Evolutionary conservation across 345 rosid species (phyloP).

Genomic region (Pistacia integerrima): DNA sequence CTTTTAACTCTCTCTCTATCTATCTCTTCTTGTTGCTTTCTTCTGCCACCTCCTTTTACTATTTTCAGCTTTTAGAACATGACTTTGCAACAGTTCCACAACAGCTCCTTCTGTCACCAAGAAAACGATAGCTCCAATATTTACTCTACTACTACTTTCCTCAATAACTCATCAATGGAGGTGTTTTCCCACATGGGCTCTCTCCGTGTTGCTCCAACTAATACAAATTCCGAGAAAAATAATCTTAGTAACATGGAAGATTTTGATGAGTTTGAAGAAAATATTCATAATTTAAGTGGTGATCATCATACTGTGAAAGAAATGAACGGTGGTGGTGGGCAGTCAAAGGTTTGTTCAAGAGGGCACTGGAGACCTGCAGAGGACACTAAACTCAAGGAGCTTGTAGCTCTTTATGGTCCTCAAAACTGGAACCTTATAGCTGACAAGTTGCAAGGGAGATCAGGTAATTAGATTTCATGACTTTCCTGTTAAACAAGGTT

Average conservation of each 20-base stretch:
- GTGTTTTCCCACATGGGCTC: conserved; percentile 22
- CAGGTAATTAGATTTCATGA: conserved; percentile 27
- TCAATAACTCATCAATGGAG: conserved; percentile 26
- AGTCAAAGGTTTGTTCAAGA: conserved; percentile 33
- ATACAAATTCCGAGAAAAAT: not conserved
- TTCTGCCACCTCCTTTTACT: conserved; percentile 24
- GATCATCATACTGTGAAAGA: not conserved
- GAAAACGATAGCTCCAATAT: conserved; percentile 21
- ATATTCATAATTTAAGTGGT: conserved; percentile 13
- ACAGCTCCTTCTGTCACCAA: conserved; percentile 22
- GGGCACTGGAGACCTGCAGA: conserved; percentile 53
- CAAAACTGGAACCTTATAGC: conserved; percentile 52
- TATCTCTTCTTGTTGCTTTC: conserved; percentile 3
- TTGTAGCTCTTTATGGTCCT: conserved; percentile 47
- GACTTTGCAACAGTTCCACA: conserved; percentile 39
- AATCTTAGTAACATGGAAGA: conserved; percentile 6
- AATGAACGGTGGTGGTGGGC: conserved; percentile 7
- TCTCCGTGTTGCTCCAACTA: conserved; percentile 9
- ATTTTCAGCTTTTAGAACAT: conserved; percentile 26
- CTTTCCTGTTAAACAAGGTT: not conserved
- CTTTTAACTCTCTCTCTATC: not conserved
- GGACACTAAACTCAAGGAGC: conserved; percentile 45
- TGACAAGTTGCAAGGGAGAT: conserved; percentile 44
- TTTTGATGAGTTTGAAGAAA: conserved; percentile 24
- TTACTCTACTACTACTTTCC: not conserved